Evolutionary conservation across 1,139 yeast species (phyloP).

Genomic region (Ashbya aceris): DNA sequence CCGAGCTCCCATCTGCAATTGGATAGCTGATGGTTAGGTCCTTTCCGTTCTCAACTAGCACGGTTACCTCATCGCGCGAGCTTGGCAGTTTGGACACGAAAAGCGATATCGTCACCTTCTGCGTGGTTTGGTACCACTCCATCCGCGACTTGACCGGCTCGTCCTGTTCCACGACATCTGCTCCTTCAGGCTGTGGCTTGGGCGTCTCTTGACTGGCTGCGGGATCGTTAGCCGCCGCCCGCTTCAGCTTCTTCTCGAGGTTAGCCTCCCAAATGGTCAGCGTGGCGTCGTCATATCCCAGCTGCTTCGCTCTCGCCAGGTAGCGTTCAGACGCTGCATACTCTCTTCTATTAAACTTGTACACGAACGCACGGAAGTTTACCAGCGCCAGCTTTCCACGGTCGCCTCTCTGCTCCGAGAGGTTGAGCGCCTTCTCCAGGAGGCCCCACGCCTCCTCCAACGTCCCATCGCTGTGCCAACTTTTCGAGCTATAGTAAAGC

Average conservation of each 20-base stretch:
- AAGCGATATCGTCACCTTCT: slow-evolving; percentile 54
- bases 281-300: slow-evolving; percentile 40
- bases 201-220: not conserved
- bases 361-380: slow-evolving; percentile 50
- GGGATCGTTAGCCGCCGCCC: slow-evolving; percentile 4
- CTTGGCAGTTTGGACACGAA: slow-evolving; percentile 58
- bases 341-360: slow-evolving; percentile 40
- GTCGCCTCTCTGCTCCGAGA: slow-evolving; percentile 46
- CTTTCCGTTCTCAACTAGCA: slow-evolving; percentile 28
- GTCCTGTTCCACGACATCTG: not conserved
- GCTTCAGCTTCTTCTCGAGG: slow-evolving; percentile 30
- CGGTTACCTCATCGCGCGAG: slow-evolving; percentile 17
- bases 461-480: slow-evolving; percentile 33
- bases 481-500: slow-evolving; percentile 25
- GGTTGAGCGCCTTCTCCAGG: slow-evolving; percentile 44
- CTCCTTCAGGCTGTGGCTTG: not conserved
- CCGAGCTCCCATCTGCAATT: slow-evolving; percentile 29
- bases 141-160: slow-evolving; percentile 38
- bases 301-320: slow-evolving; percentile 41
- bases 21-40: slow-evolving; percentile 16
- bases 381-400: slow-evolving; percentile 48
- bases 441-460: slow-evolving; percentile 43
- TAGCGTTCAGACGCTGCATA: slow-evolving; percentile 40
- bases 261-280: slow-evolving; percentile 45
- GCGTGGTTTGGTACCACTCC: slow-evolving; percentile 72